Percentiles rank a stretch among this genome's conserved stretches.
Evolutionary conservation across 2,329 filamentous ascomycete genomes (phyloP).

Genomic region (Phaeosphaeria sp.): DNA sequence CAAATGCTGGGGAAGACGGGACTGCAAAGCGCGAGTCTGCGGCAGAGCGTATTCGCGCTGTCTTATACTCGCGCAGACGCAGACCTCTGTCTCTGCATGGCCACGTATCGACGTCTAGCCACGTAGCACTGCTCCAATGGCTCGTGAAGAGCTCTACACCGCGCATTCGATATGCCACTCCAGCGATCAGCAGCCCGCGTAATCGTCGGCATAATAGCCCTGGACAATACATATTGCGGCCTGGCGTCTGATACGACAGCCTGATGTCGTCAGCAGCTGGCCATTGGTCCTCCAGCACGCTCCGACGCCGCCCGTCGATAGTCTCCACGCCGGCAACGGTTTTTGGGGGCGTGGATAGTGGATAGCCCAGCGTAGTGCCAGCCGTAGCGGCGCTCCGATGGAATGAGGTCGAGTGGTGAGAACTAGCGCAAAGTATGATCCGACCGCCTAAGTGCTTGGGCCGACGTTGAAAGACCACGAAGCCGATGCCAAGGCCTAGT

Average conservation of each 20-base stretch:
- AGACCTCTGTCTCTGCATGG: slow-evolving; percentile 16
- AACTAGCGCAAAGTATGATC: not conserved
- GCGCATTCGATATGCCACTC: slow-evolving; percentile 17
- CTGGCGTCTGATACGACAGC: not conserved
- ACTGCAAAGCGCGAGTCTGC: not conserved
- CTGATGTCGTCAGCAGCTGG: not conserved
- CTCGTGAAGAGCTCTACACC: slow-evolving; percentile 5
- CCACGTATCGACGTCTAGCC: slow-evolving; percentile 16
- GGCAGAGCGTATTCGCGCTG: not conserved
- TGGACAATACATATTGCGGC: not conserved
- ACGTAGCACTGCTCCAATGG: slow-evolving; percentile 1
- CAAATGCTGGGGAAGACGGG: not conserved
- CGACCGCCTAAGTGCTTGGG: not conserved
- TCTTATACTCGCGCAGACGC: not conserved
- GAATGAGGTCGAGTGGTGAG: not conserved
- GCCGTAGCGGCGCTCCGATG: not conserved
- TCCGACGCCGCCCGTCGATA: not conserved
- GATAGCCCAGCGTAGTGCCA: not conserved
- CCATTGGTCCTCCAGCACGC: not conserved
- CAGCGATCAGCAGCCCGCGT: not conserved
- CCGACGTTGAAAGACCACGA: not conserved
- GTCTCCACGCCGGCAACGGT: not conserved
- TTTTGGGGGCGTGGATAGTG: not conserved
- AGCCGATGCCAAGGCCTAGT: not conserved
- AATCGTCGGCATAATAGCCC: slow-evolving; percentile 19